Conservation (phyloP, 352 stramenopile species). For the Hyaloperonospora arabidopsidis region DNA sequence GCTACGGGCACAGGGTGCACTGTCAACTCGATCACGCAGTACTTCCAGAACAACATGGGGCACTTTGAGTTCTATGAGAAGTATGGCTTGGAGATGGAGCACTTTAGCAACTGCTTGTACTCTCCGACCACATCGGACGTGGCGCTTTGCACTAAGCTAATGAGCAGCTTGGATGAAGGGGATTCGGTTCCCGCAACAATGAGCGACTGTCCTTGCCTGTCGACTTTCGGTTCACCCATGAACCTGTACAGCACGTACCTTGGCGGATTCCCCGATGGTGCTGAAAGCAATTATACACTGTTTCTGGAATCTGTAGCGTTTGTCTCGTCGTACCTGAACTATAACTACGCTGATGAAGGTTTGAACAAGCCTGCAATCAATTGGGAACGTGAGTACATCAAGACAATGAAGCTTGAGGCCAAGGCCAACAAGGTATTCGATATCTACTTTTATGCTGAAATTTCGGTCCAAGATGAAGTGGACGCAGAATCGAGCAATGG, state of each 20-base stretch:
- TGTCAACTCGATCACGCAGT: conserved; percentile 51
- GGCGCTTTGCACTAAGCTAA: conserved; percentile 35
- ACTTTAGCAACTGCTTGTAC: conserved; percentile 56
- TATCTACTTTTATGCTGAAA: conserved; percentile 53
- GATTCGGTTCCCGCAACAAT: conserved; percentile 46
- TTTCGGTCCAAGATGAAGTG: conserved; percentile 54
- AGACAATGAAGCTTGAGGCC: conserved; percentile 40
- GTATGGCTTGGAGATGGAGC: conserved; percentile 38
- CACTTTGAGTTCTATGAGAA: conserved; percentile 53
- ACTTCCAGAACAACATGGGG: conserved; percentile 59
- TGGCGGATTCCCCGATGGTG: conserved; percentile 39
- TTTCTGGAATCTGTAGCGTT: conserved; percentile 44
- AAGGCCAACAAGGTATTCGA: conserved; percentile 38
- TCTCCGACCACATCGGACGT: conserved; percentile 48
- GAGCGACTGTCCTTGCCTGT: conserved; percentile 56
- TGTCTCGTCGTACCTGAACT: conserved; percentile 48
- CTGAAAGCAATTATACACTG: conserved; percentile 42
- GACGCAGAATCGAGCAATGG: conserved; percentile 42
- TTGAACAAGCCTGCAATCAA: conserved; percentile 40
- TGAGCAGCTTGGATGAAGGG: conserved; percentile 24
- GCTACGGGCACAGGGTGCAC: conserved; percentile 51
- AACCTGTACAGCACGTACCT: conserved; percentile 66
- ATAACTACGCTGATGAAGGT: conserved; percentile 50
- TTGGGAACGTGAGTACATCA: conserved; percentile 56
- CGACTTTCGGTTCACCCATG: conserved; percentile 55